Conservation (phyloP, 345 rosid genomes). For the Eucalyptus caleyi region DNA sequence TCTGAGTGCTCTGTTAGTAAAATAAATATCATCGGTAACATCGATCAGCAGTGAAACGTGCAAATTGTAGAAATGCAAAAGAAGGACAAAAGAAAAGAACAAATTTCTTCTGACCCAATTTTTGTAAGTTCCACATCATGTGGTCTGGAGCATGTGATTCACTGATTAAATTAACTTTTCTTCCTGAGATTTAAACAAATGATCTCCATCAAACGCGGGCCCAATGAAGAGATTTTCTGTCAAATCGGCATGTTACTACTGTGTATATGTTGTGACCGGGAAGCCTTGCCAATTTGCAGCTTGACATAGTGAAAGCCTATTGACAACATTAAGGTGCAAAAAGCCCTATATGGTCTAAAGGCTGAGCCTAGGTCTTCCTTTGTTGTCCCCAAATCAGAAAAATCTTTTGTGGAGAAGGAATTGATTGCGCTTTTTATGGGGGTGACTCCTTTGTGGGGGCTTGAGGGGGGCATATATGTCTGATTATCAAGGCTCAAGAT, state of each 20-base stretch:
- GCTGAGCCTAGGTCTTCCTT: neutral
- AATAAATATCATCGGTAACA: neutral
- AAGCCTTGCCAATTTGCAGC: neutral
- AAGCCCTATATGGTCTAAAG: neutral
- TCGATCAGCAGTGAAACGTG: neutral
- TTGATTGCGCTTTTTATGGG: conserved; percentile 10
- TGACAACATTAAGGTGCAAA: neutral
- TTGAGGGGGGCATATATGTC: neutral
- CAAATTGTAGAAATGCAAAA: neutral
- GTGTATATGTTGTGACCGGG: neutral
- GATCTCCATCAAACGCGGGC: neutral
- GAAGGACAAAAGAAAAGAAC: neutral
- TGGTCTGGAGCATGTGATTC: neutral
- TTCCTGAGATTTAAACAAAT: neutral
- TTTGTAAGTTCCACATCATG: neutral
- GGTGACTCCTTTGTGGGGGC: neutral
- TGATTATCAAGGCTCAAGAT: neutral
- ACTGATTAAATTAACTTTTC: neutral
- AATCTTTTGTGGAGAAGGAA: conserved; percentile 3
- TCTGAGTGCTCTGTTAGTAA: neutral
- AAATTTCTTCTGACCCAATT: neutral
- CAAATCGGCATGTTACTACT: neutral
- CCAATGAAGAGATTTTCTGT: neutral
- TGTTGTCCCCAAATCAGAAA: neutral
- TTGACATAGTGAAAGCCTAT: neutral